Base-by-base conservation (phyloP, 768 basidiomycete genomes). In the Nidula microcarpa region DNA sequence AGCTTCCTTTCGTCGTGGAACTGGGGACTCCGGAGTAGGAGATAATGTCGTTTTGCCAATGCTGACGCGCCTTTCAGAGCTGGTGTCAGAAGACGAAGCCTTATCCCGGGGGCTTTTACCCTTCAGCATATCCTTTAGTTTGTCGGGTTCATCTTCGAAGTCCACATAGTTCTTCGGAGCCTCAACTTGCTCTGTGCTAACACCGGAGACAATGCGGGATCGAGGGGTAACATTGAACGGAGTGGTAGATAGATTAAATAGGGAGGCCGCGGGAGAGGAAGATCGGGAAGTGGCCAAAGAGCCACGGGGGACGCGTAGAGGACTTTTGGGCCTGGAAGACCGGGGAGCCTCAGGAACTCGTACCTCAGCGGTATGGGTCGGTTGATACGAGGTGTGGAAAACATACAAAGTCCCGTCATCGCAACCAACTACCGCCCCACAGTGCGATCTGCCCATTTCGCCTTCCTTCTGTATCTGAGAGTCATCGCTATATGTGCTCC, bases 121-220 rank as follows among this genome's bases (percentile, higher is more conserved):
- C 60, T 84, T 86, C 33, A 93, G 66, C 62, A 93, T 74, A 35
- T 84, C 86, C 62, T 87, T 90, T 55, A 93, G 73, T 58, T 83
- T 85, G 51, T 85, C 86, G 1, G 85, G 76, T 62, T 93, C 91
- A 43, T 91, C 87, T 2, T 92, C 91, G 53, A 84, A 90, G 62
- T 93, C 91, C 1, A 91, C 85, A 60, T 80, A 85, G 58, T 84
- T 89, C 68, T 81, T 89, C 0, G 88, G 83, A 0, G 90, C 91
- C 64, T 91, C 87, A 0, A 81, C 88, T 54, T 80, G 79, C 55
- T 89, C 86, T 7, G 73, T 72, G 6, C 82, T 88, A 4, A 93
- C 69, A 9, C 83, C 85, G n/a, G 89, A 87, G 1, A 89, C 86
- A 5, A 86, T 78, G 5, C 80, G 76, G 14, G 87, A 78, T 49